phyloP scores from a whole-genome alignment of 768 basidiomycete genomes.

The Mycena pura region DNA sequence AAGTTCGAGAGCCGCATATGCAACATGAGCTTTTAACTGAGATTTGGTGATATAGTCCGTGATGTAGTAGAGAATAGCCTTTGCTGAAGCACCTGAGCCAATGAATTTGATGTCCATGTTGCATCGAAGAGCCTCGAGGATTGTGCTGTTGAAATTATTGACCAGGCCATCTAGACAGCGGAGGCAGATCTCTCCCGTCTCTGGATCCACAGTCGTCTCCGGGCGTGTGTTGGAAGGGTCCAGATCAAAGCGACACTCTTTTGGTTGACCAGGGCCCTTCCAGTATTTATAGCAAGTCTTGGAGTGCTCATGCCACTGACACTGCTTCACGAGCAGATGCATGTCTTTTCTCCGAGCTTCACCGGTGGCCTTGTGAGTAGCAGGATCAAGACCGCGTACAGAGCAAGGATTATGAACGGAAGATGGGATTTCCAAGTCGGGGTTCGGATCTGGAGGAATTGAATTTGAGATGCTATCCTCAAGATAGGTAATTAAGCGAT shows the following conservation, averaged over 20 bases:
- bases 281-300: neutral
- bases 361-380: no score
- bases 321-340: no score
- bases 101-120: slow-evolving; percentile 38
- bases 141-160: neutral
- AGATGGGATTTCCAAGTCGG: no score
- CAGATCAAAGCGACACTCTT: neutral
- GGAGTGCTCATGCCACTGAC: no score
- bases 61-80: slow-evolving; percentile 41
- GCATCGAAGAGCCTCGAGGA: neutral
- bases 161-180: neutral
- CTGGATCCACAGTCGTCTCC: neutral
- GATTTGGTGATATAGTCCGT: slow-evolving; percentile 48
- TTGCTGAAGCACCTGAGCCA: slow-evolving; percentile 39
- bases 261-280: neutral
- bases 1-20: slow-evolving; percentile 15
- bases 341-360: no score
- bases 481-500: neutral
- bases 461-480: no score
- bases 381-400: no score
- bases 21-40: slow-evolving; percentile 27
- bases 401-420: no score
- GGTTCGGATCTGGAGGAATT: no score
- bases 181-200: slow-evolving; percentile 23
- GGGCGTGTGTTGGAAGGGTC: neutral